Conservation (phyloP, 2,329 filamentous ascomycete species). For the Alternaria sp. region DNA sequence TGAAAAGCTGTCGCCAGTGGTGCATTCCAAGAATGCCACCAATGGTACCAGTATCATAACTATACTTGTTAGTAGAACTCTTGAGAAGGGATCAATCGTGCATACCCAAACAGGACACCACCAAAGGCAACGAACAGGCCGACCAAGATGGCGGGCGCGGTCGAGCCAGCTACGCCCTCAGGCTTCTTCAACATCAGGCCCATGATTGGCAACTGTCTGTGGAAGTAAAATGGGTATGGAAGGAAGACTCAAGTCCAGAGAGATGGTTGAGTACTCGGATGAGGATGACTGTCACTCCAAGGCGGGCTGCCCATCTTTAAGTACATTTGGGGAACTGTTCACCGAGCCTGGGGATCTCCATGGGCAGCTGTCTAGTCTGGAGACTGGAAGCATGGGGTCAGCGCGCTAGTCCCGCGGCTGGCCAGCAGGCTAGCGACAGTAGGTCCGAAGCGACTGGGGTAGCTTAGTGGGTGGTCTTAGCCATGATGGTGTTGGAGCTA, state of each 20-base stretch:
- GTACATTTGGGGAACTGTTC: conserved; percentile 24
- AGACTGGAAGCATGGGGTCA: conserved; percentile 32
- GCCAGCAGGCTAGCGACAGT: conserved; percentile 15
- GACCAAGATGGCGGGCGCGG: conserved; percentile 46
- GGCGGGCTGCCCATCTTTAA: conserved; percentile 25
- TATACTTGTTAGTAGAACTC: conserved; percentile 19
- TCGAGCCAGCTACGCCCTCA: conserved; percentile 71
- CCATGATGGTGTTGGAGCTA: conserved; percentile 19
- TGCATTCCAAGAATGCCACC: conserved; percentile 73
- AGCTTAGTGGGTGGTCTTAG: conserved; percentile 5
- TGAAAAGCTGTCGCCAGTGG: conserved; percentile 70
- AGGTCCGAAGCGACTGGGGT: conserved; percentile 21
- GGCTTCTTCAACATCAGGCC: conserved; percentile 65
- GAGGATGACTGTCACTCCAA: conserved; percentile 6
- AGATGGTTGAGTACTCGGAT: conserved; percentile 9
- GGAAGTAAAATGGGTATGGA: conserved; percentile 5
- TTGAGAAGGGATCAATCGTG: not conserved
- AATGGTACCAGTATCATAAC: conserved; percentile 50
- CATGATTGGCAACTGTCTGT: conserved; percentile 32
- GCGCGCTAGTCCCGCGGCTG: conserved; percentile 22
- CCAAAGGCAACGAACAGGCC: conserved; percentile 56
- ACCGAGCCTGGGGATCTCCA: conserved; percentile 26
- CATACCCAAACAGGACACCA: conserved; percentile 51
- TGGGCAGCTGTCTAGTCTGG: conserved; percentile 24
- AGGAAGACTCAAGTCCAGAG: conserved; percentile 4